phyloP scores from a whole-genome alignment of 2,329 filamentous ascomycete genomes.

The Penicillium sp. region DNA sequence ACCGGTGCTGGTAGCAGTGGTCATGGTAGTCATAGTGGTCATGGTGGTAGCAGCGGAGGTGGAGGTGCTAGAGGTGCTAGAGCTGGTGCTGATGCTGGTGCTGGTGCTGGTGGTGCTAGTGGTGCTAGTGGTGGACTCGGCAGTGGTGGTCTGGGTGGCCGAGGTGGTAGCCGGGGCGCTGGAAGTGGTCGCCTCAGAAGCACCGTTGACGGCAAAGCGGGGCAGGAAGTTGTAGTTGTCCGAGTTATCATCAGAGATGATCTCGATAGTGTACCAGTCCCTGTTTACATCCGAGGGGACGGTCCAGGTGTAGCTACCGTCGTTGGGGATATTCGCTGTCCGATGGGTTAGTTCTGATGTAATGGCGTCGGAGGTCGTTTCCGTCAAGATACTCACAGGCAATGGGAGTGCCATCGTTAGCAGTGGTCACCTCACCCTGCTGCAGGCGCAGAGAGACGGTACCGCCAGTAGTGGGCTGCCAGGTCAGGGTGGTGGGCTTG shows the following conservation, averaged over 20 bases:
- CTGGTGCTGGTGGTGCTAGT: conserved; percentile 15
- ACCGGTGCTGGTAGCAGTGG: conserved; percentile 17
- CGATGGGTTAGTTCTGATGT: background rate
- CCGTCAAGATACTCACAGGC: conserved; percentile 37
- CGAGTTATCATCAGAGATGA: conserved; percentile 46
- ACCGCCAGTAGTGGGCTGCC: conserved; percentile 48
- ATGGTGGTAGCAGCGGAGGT: conserved; percentile 21
- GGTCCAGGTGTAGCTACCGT: conserved; percentile 48
- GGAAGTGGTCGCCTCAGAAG: conserved; percentile 34
- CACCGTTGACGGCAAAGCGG: conserved; percentile 48
- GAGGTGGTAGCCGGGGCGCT: conserved; percentile 29
- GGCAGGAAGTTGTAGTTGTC: conserved; percentile 50
- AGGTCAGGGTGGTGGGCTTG: conserved; percentile 44
- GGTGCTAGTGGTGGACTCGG: conserved; percentile 20
- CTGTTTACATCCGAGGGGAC: conserved; percentile 40
- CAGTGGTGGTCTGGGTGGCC: conserved; percentile 20
- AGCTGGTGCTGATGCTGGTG: conserved; percentile 15
- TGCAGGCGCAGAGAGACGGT: conserved; percentile 52
- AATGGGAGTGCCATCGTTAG: conserved; percentile 41
- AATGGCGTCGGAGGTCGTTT: background rate
- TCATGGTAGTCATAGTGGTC: conserved; percentile 14
- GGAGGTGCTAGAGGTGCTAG: conserved; percentile 9
- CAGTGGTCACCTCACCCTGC: conserved; percentile 41
- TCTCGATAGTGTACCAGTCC: conserved; percentile 51
- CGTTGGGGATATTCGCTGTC: conserved; percentile 47